Conservation (phyloP, 768 basidiomycete species). For the Mycena sanguinolenta region DNA sequence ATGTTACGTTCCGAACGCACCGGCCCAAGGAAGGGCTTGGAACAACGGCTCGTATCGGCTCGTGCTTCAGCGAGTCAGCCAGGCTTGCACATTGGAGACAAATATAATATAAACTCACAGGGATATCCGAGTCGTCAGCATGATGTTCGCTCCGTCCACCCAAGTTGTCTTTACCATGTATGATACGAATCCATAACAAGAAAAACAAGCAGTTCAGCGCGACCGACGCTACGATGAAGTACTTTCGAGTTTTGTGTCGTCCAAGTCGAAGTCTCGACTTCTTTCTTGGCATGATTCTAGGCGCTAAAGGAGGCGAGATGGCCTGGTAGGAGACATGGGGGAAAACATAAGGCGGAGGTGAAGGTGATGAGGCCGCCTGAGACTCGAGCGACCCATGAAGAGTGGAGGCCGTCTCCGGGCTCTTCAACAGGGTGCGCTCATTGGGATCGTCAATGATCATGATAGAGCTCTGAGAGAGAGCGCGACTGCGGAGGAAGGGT, state of each 20-base stretch:
- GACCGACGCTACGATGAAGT: slow-evolving; percentile 16
- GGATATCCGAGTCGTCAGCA: background rate
- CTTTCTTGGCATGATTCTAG: slow-evolving; percentile 8
- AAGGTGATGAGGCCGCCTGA: slow-evolving; percentile 3
- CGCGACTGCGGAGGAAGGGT: slow-evolving; percentile 21
- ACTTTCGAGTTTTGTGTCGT: slow-evolving; percentile 14
- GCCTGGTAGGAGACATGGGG: slow-evolving; percentile 35
- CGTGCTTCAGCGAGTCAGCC: background rate
- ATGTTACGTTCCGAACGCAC: slow-evolving; percentile 26
- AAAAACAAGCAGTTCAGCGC: slow-evolving; percentile 31
- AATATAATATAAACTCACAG: background rate
- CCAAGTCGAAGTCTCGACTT: slow-evolving; percentile 14
- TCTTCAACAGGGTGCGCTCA: slow-evolving; percentile 20
- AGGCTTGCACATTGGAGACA: background rate
- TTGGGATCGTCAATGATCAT: slow-evolving; percentile 35
- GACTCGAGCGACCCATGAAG: background rate
- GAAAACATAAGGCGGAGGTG: slow-evolving; percentile 34
- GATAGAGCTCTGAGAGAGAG: background rate
- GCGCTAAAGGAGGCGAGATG: slow-evolving; percentile 19
- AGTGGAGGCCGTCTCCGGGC: background rate
- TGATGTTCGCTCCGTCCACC: background rate
- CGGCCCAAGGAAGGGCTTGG: slow-evolving; percentile 27
- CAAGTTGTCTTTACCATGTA: background rate
- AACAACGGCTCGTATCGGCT: slow-evolving; percentile 10
- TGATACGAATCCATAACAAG: slow-evolving; percentile 8